Percentiles rank a stretch among this genome's conserved stretches.
Evolutionary conservation across 805 yeast genomes (phyloP).

Genomic region (Pichia deserticola): DNA sequence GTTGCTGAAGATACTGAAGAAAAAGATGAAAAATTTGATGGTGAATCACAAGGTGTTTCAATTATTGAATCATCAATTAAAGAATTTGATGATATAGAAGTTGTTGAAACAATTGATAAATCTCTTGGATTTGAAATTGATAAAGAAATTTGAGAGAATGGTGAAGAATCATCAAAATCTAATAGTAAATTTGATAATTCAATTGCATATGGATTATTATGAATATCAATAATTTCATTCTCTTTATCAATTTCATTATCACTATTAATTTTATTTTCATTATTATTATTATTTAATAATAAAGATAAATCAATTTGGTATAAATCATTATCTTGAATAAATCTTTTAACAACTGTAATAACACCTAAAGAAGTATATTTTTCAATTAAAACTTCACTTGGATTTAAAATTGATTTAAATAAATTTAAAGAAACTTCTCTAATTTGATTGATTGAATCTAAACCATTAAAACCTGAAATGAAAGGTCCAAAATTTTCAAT

Average conservation of each 20-base stretch:
- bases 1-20: slow-evolving; percentile 27
- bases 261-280: not conserved
- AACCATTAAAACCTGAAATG: slow-evolving; percentile 39
- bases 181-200: slow-evolving; percentile 14
- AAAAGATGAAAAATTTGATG: slow-evolving; percentile 28
- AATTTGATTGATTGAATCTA: slow-evolving; percentile 31
- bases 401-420: slow-evolving; percentile 34
- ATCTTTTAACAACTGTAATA: slow-evolving; percentile 35
- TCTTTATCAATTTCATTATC: slow-evolving; percentile 3
- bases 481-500: slow-evolving; percentile 39
- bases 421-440: slow-evolving; percentile 38
- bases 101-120: slow-evolving; percentile 9
- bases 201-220: slow-evolving; percentile 4
- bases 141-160: slow-evolving; percentile 1
- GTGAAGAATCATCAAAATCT: slow-evolving; percentile 8
- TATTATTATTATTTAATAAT: slow-evolving; percentile 1
- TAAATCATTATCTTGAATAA: slow-evolving; percentile 22
- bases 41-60: slow-evolving; percentile 23
- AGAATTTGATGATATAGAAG: not conserved
- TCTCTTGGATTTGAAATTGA: not conserved
- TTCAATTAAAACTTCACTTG: slow-evolving; percentile 45
- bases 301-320: slow-evolving; percentile 15
- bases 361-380: slow-evolving; percentile 49
- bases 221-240: not conserved
- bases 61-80: slow-evolving; percentile 13